Evolutionary conservation across 2,329 filamentous ascomycete species (phyloP).

Genomic region (Zasmidium cellare): DNA sequence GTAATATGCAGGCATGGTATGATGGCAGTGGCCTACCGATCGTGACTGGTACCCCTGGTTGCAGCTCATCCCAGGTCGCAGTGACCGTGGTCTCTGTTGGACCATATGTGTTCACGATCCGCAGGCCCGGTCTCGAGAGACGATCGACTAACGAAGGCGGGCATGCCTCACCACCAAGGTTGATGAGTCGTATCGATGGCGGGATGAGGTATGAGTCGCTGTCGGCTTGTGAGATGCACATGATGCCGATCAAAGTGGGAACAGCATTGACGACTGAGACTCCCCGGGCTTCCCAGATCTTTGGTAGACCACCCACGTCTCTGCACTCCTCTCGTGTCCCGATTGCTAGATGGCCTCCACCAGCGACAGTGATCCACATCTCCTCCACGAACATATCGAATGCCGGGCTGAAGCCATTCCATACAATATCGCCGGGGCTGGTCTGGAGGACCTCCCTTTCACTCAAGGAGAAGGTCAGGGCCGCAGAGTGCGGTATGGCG

Average conservation of each 20-base stretch:
- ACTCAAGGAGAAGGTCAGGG: conserved; percentile 19
- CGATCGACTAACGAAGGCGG: conserved; percentile 21
- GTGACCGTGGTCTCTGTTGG: conserved; percentile 26
- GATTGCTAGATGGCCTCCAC: conserved; percentile 23
- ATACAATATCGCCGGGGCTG: conserved; percentile 17
- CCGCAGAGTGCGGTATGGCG: conserved; percentile 24
- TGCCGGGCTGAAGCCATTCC: conserved; percentile 25
- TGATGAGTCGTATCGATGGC: conserved; percentile 19
- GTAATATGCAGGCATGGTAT: conserved; percentile 21
- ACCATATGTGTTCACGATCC: conserved; percentile 26
- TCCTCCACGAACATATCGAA: conserved; percentile 30
- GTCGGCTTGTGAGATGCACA: conserved; percentile 18
- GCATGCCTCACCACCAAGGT: conserved; percentile 26
- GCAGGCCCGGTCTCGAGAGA: conserved; percentile 19
- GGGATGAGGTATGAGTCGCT: conserved; percentile 17
- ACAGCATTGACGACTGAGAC: conserved; percentile 25
- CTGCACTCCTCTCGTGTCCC: conserved; percentile 22
- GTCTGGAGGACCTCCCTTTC: conserved; percentile 24
- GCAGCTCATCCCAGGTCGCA: conserved; percentile 23
- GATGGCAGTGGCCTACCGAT: conserved; percentile 25
- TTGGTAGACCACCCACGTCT: conserved; percentile 19
- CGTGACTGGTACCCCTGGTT: conserved; percentile 20
- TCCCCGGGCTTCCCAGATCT: conserved; percentile 18
- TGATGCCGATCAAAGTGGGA: conserved; percentile 24
- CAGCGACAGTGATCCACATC: conserved; percentile 27